Evolutionary conservation across 2,329 filamentous ascomycete genomes (phyloP).

Genomic region (Calonectria honghensis): DNA sequence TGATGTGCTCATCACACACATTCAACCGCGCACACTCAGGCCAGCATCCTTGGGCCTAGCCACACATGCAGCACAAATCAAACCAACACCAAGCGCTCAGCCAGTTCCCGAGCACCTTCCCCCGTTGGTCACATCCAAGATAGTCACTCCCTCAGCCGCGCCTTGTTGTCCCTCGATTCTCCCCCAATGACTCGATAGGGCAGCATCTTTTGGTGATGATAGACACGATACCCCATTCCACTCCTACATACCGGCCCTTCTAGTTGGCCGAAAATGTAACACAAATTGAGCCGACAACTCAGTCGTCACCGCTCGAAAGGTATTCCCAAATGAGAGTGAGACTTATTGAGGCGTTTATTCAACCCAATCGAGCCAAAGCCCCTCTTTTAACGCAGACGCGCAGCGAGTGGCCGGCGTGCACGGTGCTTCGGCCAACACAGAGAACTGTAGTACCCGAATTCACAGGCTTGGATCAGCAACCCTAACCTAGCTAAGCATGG

Average conservation of each 20-base stretch:
- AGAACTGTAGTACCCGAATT: slow-evolving; percentile 54
- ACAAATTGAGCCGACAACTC: slow-evolving; percentile 40
- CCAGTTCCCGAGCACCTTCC: slow-evolving; percentile 6
- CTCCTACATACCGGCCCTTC: slow-evolving; percentile 34
- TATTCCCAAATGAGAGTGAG: slow-evolving; percentile 32
- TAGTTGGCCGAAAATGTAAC: slow-evolving; percentile 41
- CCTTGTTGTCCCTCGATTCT: neutral
- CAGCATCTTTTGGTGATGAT: slow-evolving; percentile 1
- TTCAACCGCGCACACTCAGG: neutral
- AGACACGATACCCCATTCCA: slow-evolving; percentile 34
- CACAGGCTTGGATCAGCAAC: slow-evolving; percentile 57
- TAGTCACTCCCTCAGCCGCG: neutral
- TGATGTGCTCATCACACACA: slow-evolving; percentile 20
- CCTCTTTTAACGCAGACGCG: slow-evolving; percentile 49
- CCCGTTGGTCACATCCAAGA: slow-evolving; percentile 9
- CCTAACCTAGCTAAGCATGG: slow-evolving; percentile 53
- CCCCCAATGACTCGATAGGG: slow-evolving; percentile 1
- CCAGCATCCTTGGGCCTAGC: slow-evolving; percentile 10
- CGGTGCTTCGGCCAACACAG: slow-evolving; percentile 27
- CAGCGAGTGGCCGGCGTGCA: slow-evolving; percentile 29
- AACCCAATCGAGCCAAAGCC: slow-evolving; percentile 52
- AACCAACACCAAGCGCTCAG: slow-evolving; percentile 27
- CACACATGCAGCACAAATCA: neutral
- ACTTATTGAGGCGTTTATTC: slow-evolving; percentile 56
- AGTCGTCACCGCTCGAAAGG: slow-evolving; percentile 44